A percentile compares a stretch with the other conserved stretches of the same genome.
These are phyloP conservation scores for Chrysoporthe puriensis DNA, from an alignment of 2,329 filamentous ascomycete species.

Conservation along the genomic window DNA sequence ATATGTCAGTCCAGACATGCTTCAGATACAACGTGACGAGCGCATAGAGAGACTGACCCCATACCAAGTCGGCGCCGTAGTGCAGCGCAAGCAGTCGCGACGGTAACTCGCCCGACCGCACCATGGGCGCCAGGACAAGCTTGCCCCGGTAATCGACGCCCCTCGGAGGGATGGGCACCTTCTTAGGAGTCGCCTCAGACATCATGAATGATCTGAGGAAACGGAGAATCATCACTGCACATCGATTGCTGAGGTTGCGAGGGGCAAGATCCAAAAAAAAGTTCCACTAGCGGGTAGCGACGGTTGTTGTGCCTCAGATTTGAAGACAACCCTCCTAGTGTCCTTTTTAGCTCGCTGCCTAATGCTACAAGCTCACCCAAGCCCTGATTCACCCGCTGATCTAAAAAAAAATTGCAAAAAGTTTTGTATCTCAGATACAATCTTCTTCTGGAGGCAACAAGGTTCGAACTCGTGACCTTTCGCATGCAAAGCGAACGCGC, in stretches of 20 bases:
- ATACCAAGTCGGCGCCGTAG: conserved; percentile 95
- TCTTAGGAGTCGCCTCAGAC: conserved; percentile 55
- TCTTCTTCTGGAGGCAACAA: conserved; percentile 6
- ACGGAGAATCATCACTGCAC: conserved; percentile 24
- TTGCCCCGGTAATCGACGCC: conserved; percentile 95
- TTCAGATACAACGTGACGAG: neutral
- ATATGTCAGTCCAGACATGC: conserved; percentile 20
- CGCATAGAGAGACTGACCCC: conserved; percentile 63
- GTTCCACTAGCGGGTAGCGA: neutral
- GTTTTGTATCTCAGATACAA: neutral
- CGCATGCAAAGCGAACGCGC: conserved; percentile 26
- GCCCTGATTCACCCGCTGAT: neutral
- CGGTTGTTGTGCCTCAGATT: neutral
- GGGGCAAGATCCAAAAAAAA: conserved; percentile 2
- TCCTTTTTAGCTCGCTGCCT: neutral
- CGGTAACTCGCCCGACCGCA: conserved; percentile 93
- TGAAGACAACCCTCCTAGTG: neutral
- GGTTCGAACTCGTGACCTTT: conserved; percentile 25
- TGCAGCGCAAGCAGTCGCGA: conserved; percentile 86
- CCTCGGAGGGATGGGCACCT: conserved; percentile 81
- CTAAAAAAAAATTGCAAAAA: neutral
- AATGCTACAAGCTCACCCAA: neutral
- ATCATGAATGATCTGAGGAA: conserved; percentile 50
- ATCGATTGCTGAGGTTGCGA: neutral
- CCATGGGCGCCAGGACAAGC: conserved; percentile 95